Conservation (phyloP, 352 stramenopile species). For the Phytopythium aichiense region DNA sequence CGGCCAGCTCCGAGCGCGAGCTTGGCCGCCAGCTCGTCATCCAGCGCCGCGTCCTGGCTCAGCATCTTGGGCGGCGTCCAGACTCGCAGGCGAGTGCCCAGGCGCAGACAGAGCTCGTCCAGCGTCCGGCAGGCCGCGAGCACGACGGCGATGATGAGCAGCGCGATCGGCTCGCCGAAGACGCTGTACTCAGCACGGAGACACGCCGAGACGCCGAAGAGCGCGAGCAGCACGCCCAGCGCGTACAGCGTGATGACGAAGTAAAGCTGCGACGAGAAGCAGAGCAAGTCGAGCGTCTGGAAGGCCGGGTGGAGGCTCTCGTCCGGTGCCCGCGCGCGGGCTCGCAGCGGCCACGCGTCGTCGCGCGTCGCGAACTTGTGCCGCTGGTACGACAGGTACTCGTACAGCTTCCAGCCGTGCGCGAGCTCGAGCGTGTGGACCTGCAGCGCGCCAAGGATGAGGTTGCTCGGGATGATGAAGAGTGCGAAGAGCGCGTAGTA, state of each 20-base stretch:
- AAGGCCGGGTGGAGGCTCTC: slow-evolving; percentile 92
- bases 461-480: slow-evolving; percentile 94
- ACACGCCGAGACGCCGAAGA: slow-evolving; percentile 93
- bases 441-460: slow-evolving; percentile 93
- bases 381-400: slow-evolving; percentile 96
- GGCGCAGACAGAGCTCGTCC: slow-evolving; percentile 40
- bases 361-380: slow-evolving; percentile 94
- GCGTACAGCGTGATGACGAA: slow-evolving; percentile 87
- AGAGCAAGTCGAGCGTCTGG: slow-evolving; percentile 94
- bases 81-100: slow-evolving; percentile 82
- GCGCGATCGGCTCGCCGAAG: slow-evolving; percentile 89
- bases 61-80: slow-evolving; percentile 90
- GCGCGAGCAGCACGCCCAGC: slow-evolving; percentile 86
- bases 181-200: slow-evolving; percentile 91
- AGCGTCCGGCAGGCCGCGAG: slow-evolving; percentile 73
- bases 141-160: slow-evolving; percentile 88
- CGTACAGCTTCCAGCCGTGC: slow-evolving; percentile 96
- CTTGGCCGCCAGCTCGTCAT: slow-evolving; percentile 95
- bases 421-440: slow-evolving; percentile 95
- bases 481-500: slow-evolving; percentile 95
- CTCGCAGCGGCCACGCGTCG: slow-evolving; percentile 89
- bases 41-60: slow-evolving; percentile 85
- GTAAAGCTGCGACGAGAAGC: slow-evolving; percentile 94
- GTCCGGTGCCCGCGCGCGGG: slow-evolving; percentile 61
- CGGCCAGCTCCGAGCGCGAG: slow-evolving; percentile 91